Conservation (phyloP, 1,284 basidiomycete genomes). For the Ustilago bromivora region DNA sequence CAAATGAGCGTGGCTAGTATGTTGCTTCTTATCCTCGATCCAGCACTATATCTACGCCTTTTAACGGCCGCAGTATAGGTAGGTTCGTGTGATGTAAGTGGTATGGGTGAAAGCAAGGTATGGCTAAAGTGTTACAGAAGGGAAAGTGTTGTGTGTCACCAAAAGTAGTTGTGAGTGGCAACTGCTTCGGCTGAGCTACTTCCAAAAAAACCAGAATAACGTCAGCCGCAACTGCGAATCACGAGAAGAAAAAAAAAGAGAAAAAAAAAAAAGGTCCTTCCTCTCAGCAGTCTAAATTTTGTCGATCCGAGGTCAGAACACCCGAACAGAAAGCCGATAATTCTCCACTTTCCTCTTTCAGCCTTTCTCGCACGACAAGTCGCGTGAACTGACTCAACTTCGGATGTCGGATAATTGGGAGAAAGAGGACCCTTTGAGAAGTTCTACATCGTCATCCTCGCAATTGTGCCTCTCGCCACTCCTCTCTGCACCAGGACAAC, state of each 20-base stretch:
- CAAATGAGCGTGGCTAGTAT: neutral
- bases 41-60: neutral
- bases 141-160: neutral
- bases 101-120: neutral
- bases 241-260: too few species aligned
- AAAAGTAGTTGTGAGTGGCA: neutral
- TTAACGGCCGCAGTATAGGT: neutral
- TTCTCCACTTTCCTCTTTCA: conserved; percentile 18
- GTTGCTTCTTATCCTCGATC: neutral
- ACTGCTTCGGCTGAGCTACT: conserved; percentile 15
- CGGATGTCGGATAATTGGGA: conserved; percentile 31
- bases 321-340: conserved; percentile 1
- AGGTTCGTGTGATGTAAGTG: neutral
- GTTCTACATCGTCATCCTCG: neutral
- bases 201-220: conserved; percentile 25
- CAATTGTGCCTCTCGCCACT: neutral
- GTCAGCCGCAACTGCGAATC: conserved; percentile 18
- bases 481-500: neutral
- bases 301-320: conserved; percentile 25
- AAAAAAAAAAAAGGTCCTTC: neutral
- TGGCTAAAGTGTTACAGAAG: neutral
- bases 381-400: neutral
- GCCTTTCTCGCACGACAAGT: conserved; percentile 33
- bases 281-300: neutral
- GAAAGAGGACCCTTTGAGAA: conserved; percentile 28